Evolutionary conservation across 164 flowering plant species (phyloP).

Genomic region (Tetracentron sinense): DNA sequence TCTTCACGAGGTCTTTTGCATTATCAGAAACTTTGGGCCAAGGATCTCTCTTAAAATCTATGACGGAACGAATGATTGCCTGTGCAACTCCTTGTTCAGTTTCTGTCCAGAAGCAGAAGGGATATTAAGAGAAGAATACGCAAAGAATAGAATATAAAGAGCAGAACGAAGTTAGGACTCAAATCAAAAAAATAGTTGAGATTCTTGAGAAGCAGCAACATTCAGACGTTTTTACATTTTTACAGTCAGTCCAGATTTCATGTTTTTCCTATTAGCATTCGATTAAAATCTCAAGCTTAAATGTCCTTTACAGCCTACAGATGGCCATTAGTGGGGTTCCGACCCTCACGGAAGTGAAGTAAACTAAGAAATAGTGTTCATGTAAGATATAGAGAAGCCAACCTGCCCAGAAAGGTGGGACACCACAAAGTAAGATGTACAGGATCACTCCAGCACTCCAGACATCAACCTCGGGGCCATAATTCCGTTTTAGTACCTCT

Average conservation of each 20-base stretch:
- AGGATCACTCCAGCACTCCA: conserved; percentile 97
- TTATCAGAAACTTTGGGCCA: conserved; percentile 93
- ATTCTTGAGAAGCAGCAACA: too few species aligned
- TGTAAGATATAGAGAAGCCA: conserved; percentile 14
- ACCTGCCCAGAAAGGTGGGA: conserved; percentile 99
- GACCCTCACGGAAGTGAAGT: background rate
- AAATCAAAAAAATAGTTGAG: too few species aligned
- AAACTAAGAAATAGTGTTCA: background rate
- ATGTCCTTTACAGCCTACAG: background rate
- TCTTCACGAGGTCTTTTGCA: conserved; percentile 88
- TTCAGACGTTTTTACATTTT: too few species aligned
- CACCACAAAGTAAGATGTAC: conserved; percentile 85
- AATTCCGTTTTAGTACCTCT: conserved; percentile 80
- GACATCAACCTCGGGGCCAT: conserved; percentile 87
- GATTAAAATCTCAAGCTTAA: background rate
- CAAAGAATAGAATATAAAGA: too few species aligned
- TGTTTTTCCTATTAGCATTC: background rate
- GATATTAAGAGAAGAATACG: background rate
- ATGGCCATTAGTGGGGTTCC: background rate
- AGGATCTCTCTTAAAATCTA: conserved; percentile 87
- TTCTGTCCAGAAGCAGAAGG: conserved; percentile 44
- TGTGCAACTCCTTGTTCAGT: conserved; percentile 98
- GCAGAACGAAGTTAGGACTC: too few species aligned
- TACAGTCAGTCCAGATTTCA: too few species aligned
- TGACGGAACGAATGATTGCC: conserved; percentile 77